Base-by-base conservation (phyloP, 192 early-diverging fungal species). In the Linnemannia zychae region DNA sequence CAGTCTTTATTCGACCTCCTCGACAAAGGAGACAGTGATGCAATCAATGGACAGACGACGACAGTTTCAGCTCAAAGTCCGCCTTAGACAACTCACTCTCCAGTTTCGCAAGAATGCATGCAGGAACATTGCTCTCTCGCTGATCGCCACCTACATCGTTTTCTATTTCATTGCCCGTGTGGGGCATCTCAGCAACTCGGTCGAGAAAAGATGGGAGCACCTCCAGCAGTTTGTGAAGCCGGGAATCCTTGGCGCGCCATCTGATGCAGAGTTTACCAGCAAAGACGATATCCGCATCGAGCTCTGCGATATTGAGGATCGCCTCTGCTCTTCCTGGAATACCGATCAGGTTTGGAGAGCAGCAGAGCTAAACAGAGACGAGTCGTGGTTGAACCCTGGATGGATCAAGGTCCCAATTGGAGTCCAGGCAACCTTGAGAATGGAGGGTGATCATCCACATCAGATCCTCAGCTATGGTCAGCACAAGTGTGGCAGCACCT, bases 381-480 rank as follows among this genome's bases (percentile, higher is more conserved):
- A 81, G 46, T 66, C 80, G 3, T 87, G 80, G 79, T 68, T 81
- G 18, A 36, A 31, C 37, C 67, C 80, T 67, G 78, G 72, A 11
- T 66, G 53, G 76, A 81, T 87, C n/a, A 60, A 48, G 33, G 79
- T 87, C 12, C 85, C 79, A 11, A 74, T 87, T 52, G 85, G 85
- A 15, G 78, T 81, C 13, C 71, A 50, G 68, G 76, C 77, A 5
- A 57, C 50, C 17, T 40, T 87, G 22, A 74, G 52, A 4, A 81
- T 77, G 72, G 37, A 68, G 7, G 53, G 74, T 44, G 67, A 63
- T 4, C 65, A 63, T 4, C 65, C 47, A 4, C 68, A 66, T 53
- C 72, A 52, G 3, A 20, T 67, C 15, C 72, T 87, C 12, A 37
- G 65, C 22, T 77, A 60, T 53, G 85, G 85, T 38, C 71, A 72